phyloP scores from a whole-genome alignment of 768 basidiomycete species.

The Phaffia tasmanica region DNA sequence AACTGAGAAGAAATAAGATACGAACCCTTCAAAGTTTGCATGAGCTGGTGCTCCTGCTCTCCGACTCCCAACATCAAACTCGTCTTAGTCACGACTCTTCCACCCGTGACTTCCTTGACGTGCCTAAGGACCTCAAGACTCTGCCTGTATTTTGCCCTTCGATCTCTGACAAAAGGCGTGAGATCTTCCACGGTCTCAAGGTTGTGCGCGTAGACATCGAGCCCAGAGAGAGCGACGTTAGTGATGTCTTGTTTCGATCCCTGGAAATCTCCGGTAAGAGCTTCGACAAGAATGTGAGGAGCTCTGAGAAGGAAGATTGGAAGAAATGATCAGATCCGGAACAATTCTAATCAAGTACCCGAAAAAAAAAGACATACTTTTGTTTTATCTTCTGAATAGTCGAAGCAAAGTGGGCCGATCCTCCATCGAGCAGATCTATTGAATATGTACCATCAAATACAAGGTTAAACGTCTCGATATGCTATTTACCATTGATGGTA shows the following conservation, averaged over 20 bases:
- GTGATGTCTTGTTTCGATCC: constrained; percentile 65
- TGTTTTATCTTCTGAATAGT: constrained; percentile 92
- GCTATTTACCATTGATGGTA: background rate
- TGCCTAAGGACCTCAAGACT: constrained; percentile 42
- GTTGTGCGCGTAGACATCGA: constrained; percentile 98
- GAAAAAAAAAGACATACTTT: constrained; percentile 49
- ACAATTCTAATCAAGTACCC: background rate
- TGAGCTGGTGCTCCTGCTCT: constrained; percentile 69
- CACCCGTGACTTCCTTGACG: constrained; percentile 35
- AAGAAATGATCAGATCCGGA: background rate
- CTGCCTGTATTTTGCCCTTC: constrained; percentile 72
- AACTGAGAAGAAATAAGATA: constrained; percentile 12
- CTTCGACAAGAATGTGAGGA: constrained; percentile 90
- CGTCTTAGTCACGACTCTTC: constrained; percentile 68
- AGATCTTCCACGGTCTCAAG: constrained; percentile 89
- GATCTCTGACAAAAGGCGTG: constrained; percentile 90
- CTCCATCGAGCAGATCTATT: constrained; percentile 80
- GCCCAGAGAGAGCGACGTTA: constrained; percentile 75
- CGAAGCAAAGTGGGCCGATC: constrained; percentile 85
- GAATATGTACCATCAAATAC: background rate
- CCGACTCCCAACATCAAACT: constrained; percentile 98
- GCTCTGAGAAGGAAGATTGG: constrained; percentile 47
- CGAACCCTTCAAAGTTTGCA: constrained; percentile 70
- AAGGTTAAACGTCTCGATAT: background rate
- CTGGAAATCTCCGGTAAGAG: constrained; percentile 86